Evolutionary conservation across 2,329 filamentous ascomycete genomes (phyloP), one percentile per base, ranked within the genome.

Genomic region (Pseudopyricularia cyperi): DNA sequence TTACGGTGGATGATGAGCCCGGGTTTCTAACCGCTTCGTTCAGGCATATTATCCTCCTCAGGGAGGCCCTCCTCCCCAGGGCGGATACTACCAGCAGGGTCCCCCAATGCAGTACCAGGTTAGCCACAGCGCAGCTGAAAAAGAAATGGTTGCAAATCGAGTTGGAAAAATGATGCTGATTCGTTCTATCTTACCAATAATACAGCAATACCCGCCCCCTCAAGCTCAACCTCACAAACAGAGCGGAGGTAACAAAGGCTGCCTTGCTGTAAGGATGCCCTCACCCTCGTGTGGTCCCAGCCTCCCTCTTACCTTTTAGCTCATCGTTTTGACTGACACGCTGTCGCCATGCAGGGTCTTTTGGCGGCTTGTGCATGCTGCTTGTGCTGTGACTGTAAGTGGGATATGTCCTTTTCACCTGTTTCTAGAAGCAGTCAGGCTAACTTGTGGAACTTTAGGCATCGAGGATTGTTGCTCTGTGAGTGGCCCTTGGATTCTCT

Each of bases 361-460:
- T 75, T 73, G 60, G 75, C 72, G 60, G 76, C 74, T 62, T 76
- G 72, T 58, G 66, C 73, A 52, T 71, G 69, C 56, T 73, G 74
- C 57, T 69, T 75, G 57, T 68, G 70, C 51, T 74, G 73, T 61
- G 73, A 77, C 58, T 71, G 70, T 58, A 74, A 42, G 37, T 42
- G 37, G n/a, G 22, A 39, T 39, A 17, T 39, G n/a, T 19, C n/a
- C 35, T 19, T 8, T 19, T n/a, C 32, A 33, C 12, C 12, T 33
- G 32, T 33, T 33, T 33, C 12, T 12, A 33, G 32, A 33, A 33
- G 32, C 37, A 24, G 37, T 22, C 17, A 19, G 19, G 37, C 37
- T 42, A 42, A 42, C 37, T 42, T n/a, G n/a, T 12, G 17, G 37
- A 42, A 12, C n/a, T 19, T 42, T 8, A 42, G 37, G 37, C 17